Evolutionary conservation across 2,329 filamentous ascomycete species (phyloP), one percentile per base, ranked within the genome.

Genomic region (Lasiodiplodia theobromae): DNA sequence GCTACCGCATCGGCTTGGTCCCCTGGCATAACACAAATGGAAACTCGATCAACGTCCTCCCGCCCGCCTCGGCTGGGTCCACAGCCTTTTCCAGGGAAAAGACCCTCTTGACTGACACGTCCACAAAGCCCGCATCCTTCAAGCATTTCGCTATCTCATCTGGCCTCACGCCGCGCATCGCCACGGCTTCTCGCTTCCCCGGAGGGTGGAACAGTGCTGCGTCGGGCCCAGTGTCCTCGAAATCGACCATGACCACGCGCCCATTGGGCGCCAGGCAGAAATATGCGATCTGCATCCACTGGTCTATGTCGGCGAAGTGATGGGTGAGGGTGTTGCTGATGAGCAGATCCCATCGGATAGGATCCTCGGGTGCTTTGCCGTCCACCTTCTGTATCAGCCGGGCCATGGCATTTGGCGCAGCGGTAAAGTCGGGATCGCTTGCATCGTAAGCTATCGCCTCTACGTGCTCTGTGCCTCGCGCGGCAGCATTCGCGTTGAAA

Each of bases 261-360:
- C 86, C 87, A 0, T 85, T 85, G 0, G 79, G 74, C 66, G 79
- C 82, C 56, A 88, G 75, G 53, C 83, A 84, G 8, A 80, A 83
- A 37, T 81, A 75, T 73, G 88, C 80, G 2, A 83, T 85, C 7
- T 65, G 70, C 25, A 88, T 75, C 3, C 87, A 77, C 0, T 74
- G 69, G 0, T 74, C 69, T 10, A 87, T 74, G 56, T 83, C 80
- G 0, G 82, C 79, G 28, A 88, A 84, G 75, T 88, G 86, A 72
- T 88, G 86, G 12, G 88, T 77, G 2, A 86, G 84, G 14, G 88
- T 75, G 73, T 88, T 86, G 23, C 81, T 84, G 1, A 84, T 79
- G 58, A 86, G 78, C 0, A 88, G 77, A 71, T 88, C 85, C 71
- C 85, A 88, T 18, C 65, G 65, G n/a, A 51, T 40, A n/a, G 65